A percentile compares a stretch with the other conserved stretches of the same genome.
Evolutionary conservation across 2,329 filamentous ascomycete genomes (phyloP).

Genomic region (Graphium sp.): DNA sequence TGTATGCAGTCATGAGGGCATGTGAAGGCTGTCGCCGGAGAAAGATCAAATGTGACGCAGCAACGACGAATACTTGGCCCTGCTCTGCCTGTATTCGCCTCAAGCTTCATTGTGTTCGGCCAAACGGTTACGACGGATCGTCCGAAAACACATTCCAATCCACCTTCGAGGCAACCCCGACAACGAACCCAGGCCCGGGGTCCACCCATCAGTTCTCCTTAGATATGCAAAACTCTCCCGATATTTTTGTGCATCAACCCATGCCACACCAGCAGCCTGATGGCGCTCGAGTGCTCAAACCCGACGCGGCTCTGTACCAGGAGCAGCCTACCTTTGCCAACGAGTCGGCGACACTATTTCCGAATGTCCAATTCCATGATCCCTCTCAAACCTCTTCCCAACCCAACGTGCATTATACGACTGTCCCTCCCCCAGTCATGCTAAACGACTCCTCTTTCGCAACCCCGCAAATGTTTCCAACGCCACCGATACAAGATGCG

Average conservation of each 20-base stretch:
- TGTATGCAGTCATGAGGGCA: constrained; percentile 68
- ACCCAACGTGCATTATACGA: constrained; percentile 33
- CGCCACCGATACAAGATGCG: constrained; percentile 24
- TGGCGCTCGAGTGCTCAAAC: constrained; percentile 22
- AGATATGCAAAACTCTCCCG: background rate
- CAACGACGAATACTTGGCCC: constrained; percentile 93
- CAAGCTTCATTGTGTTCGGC: constrained; percentile 85
- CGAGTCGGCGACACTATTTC: constrained; percentile 24
- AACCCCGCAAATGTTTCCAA: constrained; percentile 32
- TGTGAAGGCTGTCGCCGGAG: constrained; percentile 88
- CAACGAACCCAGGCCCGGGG: constrained; percentile 20
- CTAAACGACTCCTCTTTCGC: constrained; percentile 35
- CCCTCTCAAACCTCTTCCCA: constrained; percentile 20
- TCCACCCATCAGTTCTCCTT: constrained; percentile 1
- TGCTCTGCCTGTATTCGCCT: constrained; percentile 85
- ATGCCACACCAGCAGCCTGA: constrained; percentile 21
- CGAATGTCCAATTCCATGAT: constrained; percentile 27
- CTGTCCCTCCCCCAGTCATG: constrained; percentile 28
- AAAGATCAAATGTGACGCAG: constrained; percentile 97
- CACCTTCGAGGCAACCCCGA: constrained; percentile 11
- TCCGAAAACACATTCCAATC: constrained; percentile 5
- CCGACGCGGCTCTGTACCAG: constrained; percentile 25
- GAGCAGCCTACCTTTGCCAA: constrained; percentile 31
- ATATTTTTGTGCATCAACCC: constrained; percentile 23
- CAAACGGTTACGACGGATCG: constrained; percentile 49